phyloP scores from a whole-genome alignment of 345 rosid species.

The Excoecaria cochinchinensis region DNA sequence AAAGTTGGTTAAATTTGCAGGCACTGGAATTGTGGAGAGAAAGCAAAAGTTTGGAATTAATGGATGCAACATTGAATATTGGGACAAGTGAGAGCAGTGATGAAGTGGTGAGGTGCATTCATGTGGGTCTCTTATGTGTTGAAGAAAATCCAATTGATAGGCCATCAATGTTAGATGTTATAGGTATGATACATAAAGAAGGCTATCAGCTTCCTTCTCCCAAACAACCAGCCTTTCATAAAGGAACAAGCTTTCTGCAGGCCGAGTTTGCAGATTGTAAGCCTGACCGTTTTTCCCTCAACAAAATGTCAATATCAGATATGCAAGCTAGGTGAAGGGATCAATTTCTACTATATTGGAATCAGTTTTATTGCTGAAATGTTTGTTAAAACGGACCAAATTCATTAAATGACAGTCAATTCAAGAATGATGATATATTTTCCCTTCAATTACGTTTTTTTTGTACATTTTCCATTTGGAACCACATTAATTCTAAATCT shows the following conservation, averaged over 20 bases:
- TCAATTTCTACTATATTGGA: too few species aligned
- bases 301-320: conserved; percentile 17
- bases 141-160: conserved; percentile 22
- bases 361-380: too few species aligned
- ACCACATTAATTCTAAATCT: too few species aligned
- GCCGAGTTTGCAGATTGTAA: not conserved
- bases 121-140: conserved; percentile 20
- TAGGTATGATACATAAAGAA: conserved; percentile 17
- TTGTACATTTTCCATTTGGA: too few species aligned
- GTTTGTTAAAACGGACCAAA: too few species aligned
- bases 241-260: not conserved
- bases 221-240: conserved; percentile 17
- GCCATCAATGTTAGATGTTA: conserved; percentile 23
- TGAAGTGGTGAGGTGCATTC: conserved; percentile 16
- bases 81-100: not conserved
- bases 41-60: not conserved
- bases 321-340: conserved; percentile 16
- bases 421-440: too few species aligned
- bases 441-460: too few species aligned
- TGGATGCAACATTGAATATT: conserved; percentile 5
- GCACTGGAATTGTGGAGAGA: conserved; percentile 19
- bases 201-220: conserved; percentile 1
- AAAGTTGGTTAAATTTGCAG: not conserved
- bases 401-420: too few species aligned
- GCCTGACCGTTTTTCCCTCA: not conserved